phyloP scores from a whole-genome alignment of 1,284 basidiomycete genomes.

The Papiliotrema flavescens region DNA sequence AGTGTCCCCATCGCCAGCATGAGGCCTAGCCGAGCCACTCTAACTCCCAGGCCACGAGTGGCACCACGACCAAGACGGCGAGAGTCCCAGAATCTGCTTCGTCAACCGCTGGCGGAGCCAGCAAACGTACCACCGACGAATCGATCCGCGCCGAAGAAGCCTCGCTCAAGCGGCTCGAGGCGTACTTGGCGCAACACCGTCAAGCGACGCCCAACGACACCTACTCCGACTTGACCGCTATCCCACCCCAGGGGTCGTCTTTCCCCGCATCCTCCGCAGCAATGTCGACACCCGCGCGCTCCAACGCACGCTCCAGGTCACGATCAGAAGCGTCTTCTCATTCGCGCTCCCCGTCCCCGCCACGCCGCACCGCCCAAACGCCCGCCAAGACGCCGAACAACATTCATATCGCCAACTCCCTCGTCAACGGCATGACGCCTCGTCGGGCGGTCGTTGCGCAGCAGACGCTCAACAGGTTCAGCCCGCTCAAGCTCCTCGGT shows the following conservation, averaged over 20 bases:
- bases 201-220: constrained; percentile 2
- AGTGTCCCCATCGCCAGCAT: background rate
- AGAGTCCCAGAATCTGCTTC: background rate
- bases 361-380: constrained; percentile 4
- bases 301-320: no score
- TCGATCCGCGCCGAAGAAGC: constrained; percentile 44
- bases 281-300: background rate
- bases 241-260: background rate
- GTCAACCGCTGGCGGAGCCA: background rate
- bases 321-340: no score
- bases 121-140: constrained; percentile 22
- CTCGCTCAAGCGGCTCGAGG: constrained; percentile 35
- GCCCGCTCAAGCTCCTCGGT: constrained; percentile 28
- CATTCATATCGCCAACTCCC: constrained; percentile 30
- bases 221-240: constrained; percentile 3
- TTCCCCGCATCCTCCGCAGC: background rate
- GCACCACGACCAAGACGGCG: background rate
- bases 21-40: background rate
- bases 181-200: constrained; percentile 26
- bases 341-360: background rate
- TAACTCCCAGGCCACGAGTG: background rate
- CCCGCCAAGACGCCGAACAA: constrained; percentile 19
- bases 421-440: constrained; percentile 33
- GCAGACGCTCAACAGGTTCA: constrained; percentile 24
- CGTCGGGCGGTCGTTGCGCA: constrained; percentile 5